phyloP scores from a whole-genome alignment of 2,329 filamentous ascomycete genomes.

The Paecilomyces niveus region DNA sequence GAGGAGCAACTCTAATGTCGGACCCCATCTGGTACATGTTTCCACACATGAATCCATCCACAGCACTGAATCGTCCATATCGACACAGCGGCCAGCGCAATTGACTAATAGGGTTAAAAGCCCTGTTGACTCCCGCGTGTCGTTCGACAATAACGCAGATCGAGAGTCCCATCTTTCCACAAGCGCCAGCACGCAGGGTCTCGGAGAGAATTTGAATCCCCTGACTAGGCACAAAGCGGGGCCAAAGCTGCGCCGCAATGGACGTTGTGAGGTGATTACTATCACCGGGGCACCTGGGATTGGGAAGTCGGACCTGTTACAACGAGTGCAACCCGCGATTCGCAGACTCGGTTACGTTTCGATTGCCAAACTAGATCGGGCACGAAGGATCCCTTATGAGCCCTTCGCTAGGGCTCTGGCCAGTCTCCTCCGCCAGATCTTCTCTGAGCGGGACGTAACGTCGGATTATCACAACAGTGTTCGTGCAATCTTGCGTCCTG shows the following conservation, averaged over 20 bases:
- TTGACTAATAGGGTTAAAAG: conserved; percentile 25
- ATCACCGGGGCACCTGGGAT: conserved; percentile 51
- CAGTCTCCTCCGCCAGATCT: conserved; percentile 57
- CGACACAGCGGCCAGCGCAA: conserved; percentile 20
- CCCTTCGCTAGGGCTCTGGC: conserved; percentile 55
- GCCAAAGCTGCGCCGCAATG: conserved; percentile 44
- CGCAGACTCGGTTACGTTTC: conserved; percentile 55
- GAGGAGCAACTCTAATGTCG: conserved; percentile 30
- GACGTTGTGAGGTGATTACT: conserved; percentile 54
- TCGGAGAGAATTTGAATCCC: conserved; percentile 23
- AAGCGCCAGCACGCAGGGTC: conserved; percentile 20
- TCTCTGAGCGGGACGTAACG: conserved; percentile 56
- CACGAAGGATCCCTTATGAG: conserved; percentile 54
- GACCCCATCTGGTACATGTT: conserved; percentile 20
- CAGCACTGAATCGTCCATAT: conserved; percentile 27
- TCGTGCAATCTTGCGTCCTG: conserved; percentile 47
- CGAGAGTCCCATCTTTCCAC: conserved; percentile 30
- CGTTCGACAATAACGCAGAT: conserved; percentile 27
- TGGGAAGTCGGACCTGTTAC: conserved; percentile 55
- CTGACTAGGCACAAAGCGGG: conserved; percentile 34
- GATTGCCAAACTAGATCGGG: conserved; percentile 53
- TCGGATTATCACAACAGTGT: conserved; percentile 56
- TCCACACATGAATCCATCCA: conserved; percentile 28
- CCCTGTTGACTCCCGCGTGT: conserved; percentile 29
- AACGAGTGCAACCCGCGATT: conserved; percentile 50